Base-by-base conservation (phyloP, 441 rosid genomes). In the Populus tomentosa region DNA sequence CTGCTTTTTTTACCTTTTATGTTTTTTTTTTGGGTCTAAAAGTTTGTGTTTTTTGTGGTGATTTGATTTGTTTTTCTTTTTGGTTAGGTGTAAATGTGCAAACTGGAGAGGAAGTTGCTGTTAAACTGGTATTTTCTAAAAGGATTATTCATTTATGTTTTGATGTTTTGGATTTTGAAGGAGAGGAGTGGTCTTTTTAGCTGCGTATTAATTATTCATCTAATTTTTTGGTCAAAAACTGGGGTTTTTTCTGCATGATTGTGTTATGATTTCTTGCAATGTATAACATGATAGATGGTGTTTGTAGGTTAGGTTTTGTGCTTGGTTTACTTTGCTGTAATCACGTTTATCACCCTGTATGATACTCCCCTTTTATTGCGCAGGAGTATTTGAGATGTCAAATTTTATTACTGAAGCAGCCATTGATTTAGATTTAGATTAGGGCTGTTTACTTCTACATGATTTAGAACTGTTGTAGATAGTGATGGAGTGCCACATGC, bases 71-170 rank as follows among this genome's bases (percentile, higher is more conserved):
- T 46, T 40, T 10, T 40, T 73, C 70, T 82, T 4, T 21, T 21
- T 10, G 14, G 6, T 62, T 76, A 96, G 98, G 95, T 71, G 95
- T 92, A 33, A 94, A 95, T 91, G 89, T 92, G 74, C 97, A 95
- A 87, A 94, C 97, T 38, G 97, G 99, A 75, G 99, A 95, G 80
- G 99, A 95, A 86, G 98, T 96, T 67, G 99, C 98, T 79, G 96
- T 96, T 76, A 96, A 96, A 86, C 88, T 96, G 93, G 99, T 96
- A 89, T 14, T 82, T 82, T 40, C n/a, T 24, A 23, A 16, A 66
- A 8, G 16, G 16, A n/a, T 46, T 61, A 23, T 70, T 36, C 18
- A n/a, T 67, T 53, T 23, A 36, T 72, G 13, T n/a, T 68, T 61
- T 61, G 79, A 46, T 33, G 4, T 40, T 40, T 73, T 73, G 59